Percentiles rank a stretch among this genome's conserved stretches.
These are phyloP conservation scores for Pythium plurisporium DNA, from an alignment of 352 stramenopile species.

Conservation along the genomic window DNA sequence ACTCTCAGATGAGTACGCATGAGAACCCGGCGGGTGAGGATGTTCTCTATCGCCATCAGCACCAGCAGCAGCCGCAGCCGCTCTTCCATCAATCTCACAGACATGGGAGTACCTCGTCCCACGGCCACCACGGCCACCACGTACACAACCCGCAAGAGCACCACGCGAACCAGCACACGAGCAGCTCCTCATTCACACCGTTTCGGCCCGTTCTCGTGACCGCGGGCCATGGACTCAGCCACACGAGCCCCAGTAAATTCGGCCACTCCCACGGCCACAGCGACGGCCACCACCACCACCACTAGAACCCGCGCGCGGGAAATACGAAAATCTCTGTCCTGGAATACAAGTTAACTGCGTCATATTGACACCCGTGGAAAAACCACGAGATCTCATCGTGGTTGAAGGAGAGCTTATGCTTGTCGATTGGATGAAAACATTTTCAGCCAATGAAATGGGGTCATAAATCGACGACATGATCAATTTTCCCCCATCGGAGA, in stretches of 20 bases:
- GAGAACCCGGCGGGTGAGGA: slow-evolving; percentile 66
- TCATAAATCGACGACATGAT: neutral
- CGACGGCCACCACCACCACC: slow-evolving; percentile 15
- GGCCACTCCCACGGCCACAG: slow-evolving; percentile 6
- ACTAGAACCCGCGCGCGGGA: slow-evolving; percentile 1
- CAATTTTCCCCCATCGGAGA: neutral
- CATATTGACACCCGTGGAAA: no score
- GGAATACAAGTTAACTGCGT: neutral
- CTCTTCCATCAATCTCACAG: neutral
- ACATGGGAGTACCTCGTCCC: neutral
- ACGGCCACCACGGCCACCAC: neutral
- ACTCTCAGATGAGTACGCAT: slow-evolving; percentile 47
- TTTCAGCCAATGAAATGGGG: neutral
- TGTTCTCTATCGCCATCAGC: slow-evolving; percentile 17
- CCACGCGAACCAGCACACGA: slow-evolving; percentile 6
- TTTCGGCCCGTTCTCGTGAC: slow-evolving; percentile 14
- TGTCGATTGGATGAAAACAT: neutral
- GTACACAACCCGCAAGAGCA: slow-evolving; percentile 17
- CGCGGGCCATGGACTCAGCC: slow-evolving; percentile 1
- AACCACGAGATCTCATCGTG: no score
- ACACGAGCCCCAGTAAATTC: neutral
- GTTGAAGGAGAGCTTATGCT: neutral
- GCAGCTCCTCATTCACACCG: neutral
- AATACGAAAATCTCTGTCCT: no score
- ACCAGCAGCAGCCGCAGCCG: slow-evolving; percentile 6